Evolutionary conservation across 2,329 filamentous ascomycete species (phyloP).

Genomic region (Chaetomium strumarium): DNA sequence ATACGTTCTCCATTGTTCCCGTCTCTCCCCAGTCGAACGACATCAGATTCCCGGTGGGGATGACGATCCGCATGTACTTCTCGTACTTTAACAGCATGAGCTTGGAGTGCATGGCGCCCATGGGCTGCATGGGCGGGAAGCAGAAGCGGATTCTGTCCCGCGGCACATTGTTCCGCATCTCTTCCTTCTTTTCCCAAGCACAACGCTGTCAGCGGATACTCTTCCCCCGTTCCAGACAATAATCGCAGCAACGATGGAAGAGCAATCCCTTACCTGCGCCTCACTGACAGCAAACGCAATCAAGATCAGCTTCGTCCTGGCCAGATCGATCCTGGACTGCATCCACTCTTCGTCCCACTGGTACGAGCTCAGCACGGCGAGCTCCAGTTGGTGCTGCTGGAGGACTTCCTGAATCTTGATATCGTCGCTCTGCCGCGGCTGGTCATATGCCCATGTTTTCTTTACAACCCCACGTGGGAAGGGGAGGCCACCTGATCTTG

Average conservation of each 20-base stretch:
- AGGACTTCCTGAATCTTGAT: conserved; percentile 86
- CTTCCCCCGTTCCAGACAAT: neutral
- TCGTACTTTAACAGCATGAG: conserved; percentile 81
- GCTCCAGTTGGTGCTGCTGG: conserved; percentile 63
- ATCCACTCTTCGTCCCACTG: conserved; percentile 82
- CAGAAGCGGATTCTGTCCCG: conserved; percentile 58
- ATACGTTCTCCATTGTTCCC: conserved; percentile 77
- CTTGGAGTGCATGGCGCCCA: conserved; percentile 87
- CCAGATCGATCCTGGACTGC: conserved; percentile 60
- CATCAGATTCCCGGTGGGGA: conserved; percentile 83
- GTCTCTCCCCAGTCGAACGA: conserved; percentile 85
- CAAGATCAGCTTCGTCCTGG: conserved; percentile 56
- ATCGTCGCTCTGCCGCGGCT: conserved; percentile 57
- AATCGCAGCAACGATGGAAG: neutral
- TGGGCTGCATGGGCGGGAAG: conserved; percentile 74
- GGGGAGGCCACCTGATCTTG: conserved; percentile 26
- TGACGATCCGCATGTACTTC: conserved; percentile 66
- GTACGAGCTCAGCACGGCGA: conserved; percentile 80
- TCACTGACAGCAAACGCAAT: conserved; percentile 50
- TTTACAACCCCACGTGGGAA: conserved; percentile 63
- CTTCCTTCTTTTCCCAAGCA: conserved; percentile 37
- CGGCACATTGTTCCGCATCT: conserved; percentile 45
- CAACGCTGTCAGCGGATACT: neutral
- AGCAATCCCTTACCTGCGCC: conserved; percentile 40
- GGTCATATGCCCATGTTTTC: conserved; percentile 69